Base-by-base conservation (phyloP, 2,329 filamentous ascomycete genomes). In the Incumbomyces delicatus region DNA sequence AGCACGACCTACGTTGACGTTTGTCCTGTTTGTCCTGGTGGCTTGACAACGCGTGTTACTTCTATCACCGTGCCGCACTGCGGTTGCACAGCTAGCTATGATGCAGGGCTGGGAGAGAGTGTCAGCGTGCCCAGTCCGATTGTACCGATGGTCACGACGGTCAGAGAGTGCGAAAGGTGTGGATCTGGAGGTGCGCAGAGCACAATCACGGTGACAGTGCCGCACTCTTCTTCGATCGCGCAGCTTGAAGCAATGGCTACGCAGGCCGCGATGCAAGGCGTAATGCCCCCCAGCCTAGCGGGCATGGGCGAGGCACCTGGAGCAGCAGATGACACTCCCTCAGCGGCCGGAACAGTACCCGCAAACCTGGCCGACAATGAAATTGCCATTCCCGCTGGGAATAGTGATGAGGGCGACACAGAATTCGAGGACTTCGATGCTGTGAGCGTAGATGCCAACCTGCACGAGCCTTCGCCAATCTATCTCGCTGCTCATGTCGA, bases 141-240 rank as follows among this genome's bases (percentile, higher is more conserved):
- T 7, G 51, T 55, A 10, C 53, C 53, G 2, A 55, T 55, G 53
- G 52, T 50, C 2, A 54, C 48, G 10, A 54, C 50, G 2, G 33
- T 46, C 16, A 50, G 36, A 20, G n/a, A 34, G 17, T 33, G 34
- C 34, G 4, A 35, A 11, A 14, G 18, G 31, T 27, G 38, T 31
- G 27, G 38, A 17, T 16, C 41, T 6, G 34, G 11, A 20, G 45
- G 32, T 8, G 29, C 17, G 7, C 30, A 14, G 12, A 47, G 46
- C n/a, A 49, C 47, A 29, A 46, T 42, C 8, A 55, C 49, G 5
- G 44, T 55, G 18, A 53, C 49, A 4, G 32, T 53, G 33, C 53
- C 53, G 8, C 49, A 47, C 37, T 37, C 46, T 6, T 18, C 32
- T 6, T 41, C 50, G 3, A 54, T 54, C 22, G 16, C n/a, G 30